phyloP scores from a whole-genome alignment of 1,284 basidiomycete species.

The Phellopilus nigrolimitatus region DNA sequence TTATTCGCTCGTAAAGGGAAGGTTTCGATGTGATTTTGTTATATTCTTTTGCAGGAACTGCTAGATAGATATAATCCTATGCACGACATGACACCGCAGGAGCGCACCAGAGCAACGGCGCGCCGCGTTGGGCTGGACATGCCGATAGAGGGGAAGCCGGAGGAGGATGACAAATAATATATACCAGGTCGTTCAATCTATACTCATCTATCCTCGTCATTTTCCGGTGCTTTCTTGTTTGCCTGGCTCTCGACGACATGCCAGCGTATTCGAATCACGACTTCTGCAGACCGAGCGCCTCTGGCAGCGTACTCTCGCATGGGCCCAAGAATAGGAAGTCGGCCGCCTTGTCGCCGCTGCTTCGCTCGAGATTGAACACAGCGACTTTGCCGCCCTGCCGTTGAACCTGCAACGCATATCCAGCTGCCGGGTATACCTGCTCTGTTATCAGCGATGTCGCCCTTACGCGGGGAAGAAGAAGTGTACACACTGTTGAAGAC shows the following conservation, averaged over 20 bases:
- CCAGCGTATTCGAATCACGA: no score
- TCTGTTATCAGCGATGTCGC: background rate
- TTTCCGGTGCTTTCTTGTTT: background rate
- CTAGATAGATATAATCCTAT: constrained; percentile 85
- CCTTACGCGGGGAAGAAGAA: background rate
- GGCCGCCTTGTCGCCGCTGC: constrained; percentile 28
- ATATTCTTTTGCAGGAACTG: constrained; percentile 44
- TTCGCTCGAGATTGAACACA: constrained; percentile 41
- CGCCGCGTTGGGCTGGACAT: constrained; percentile 80
- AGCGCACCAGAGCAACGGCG: constrained; percentile 80
- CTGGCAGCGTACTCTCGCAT: constrained; percentile 32
- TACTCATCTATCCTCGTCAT: background rate
- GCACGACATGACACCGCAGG: constrained; percentile 71
- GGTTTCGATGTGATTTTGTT: constrained; percentile 32
- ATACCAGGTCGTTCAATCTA: background rate
- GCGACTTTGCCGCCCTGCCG: constrained; percentile 40
- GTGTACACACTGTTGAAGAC: constrained; percentile 46
- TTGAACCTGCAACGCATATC: constrained; percentile 35
- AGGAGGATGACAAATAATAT: constrained; percentile 20
- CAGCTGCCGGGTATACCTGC: constrained; percentile 45
- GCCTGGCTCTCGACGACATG: background rate
- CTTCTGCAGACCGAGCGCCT: constrained; percentile 17
- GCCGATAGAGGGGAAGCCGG: constrained; percentile 36
- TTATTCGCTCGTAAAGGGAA: constrained; percentile 26
- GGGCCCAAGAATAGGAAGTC: constrained; percentile 37